These are phyloP conservation scores for Sclerotinia sclerotiorum DNA, from an alignment of 2,329 filamentous ascomycete genomes.

Conservation along the genomic window DNA sequence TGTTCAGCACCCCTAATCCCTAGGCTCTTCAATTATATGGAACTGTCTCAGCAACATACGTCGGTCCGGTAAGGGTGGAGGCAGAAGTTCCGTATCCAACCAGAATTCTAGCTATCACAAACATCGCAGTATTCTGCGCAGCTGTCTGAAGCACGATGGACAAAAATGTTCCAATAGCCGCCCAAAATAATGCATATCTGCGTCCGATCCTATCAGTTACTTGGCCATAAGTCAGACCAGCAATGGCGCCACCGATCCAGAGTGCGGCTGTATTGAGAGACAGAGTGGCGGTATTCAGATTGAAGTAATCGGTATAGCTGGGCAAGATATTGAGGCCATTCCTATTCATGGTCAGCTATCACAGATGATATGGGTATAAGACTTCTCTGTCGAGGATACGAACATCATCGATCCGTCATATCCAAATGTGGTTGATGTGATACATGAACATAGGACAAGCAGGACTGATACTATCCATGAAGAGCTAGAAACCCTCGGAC, in stretches of 20 bases:
- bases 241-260: conserved; percentile 52
- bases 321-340: conserved; percentile 59
- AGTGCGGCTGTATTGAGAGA: conserved; percentile 56
- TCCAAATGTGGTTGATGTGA: conserved; percentile 33
- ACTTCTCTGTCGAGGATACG: background rate
- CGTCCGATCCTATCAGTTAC: conserved; percentile 44
- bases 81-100: conserved; percentile 32
- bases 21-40: conserved; percentile 47
- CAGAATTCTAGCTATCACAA: conserved; percentile 32
- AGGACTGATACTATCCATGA: conserved; percentile 24
- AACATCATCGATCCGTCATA: conserved; percentile 34
- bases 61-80: conserved; percentile 45
- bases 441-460: conserved; percentile 26
- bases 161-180: conserved; percentile 28
- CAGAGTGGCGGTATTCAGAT: conserved; percentile 51
- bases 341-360: conserved; percentile 1
- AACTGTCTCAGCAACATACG: conserved; percentile 53
- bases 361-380: background rate
- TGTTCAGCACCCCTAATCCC: conserved; percentile 44
- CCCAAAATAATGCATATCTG: conserved; percentile 29
- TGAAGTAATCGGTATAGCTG: conserved; percentile 56
- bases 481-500: conserved; percentile 21
- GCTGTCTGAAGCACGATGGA: conserved; percentile 32
- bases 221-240: conserved; percentile 44
- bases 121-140: conserved; percentile 33